Percentiles rank a stretch among this genome's conserved stretches.
Evolutionary conservation across 2,329 filamentous ascomycete species (phyloP).

Genomic region (Pseudonectria buxi): DNA sequence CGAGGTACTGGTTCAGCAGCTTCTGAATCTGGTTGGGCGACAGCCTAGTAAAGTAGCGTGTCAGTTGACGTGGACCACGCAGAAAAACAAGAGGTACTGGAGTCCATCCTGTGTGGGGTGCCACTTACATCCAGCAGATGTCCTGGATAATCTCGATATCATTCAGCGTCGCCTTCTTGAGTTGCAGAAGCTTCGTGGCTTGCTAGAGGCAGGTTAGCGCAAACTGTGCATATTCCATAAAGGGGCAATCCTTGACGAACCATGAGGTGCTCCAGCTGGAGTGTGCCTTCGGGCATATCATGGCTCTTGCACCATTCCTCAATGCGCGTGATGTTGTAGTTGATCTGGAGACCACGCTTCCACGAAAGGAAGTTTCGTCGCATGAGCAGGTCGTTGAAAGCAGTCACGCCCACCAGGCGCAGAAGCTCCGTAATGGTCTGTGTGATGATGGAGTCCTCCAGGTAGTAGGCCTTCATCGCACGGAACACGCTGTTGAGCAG

Average conservation of each 20-base stretch:
- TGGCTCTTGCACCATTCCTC: conserved; percentile 99
- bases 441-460: conserved; percentile 92
- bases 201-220: conserved; percentile 49
- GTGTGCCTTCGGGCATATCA: conserved; percentile 96
- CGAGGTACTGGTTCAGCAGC: conserved; percentile 94
- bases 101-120: conserved; percentile 6
- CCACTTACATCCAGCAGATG: conserved; percentile 96
- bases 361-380: conserved; percentile 96
- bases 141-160: conserved; percentile 99
- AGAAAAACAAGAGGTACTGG: neutral
- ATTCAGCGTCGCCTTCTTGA: conserved; percentile 98
- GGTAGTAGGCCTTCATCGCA: conserved; percentile 97
- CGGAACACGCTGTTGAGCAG: conserved; percentile 96
- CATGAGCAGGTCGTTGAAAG: conserved; percentile 98
- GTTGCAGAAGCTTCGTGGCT: conserved; percentile 94
- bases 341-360: conserved; percentile 98
- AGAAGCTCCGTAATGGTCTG: conserved; percentile 94
- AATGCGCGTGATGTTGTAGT: conserved; percentile 99
- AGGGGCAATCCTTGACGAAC: conserved; percentile 35
- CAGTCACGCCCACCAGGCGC: conserved; percentile 88
- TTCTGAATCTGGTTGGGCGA: conserved; percentile 99
- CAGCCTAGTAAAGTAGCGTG: conserved; percentile 50
- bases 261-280: conserved; percentile 98
- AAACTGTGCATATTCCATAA: neutral
- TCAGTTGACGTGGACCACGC: conserved; percentile 4